Evolutionary conservation across 768 basidiomycete species (phyloP).

Genomic region (Flagelloscypha sp.): DNA sequence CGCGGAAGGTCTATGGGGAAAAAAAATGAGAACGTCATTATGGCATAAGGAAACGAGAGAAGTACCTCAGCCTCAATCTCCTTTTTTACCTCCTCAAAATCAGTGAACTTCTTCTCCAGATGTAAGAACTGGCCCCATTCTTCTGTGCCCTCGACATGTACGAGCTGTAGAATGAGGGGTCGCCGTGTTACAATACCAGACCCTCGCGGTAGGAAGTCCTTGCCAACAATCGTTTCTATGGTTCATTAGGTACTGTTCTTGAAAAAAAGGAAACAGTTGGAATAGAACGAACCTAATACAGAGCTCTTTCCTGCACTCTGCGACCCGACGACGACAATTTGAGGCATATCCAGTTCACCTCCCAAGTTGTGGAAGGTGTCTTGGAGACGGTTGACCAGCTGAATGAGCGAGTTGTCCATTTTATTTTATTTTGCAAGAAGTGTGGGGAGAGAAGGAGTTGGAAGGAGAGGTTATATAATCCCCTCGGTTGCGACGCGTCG

Average conservation of each 20-base stretch:
- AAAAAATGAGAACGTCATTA: too few species aligned
- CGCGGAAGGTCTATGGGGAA: conserved; percentile 94
- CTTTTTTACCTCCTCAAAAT: conserved; percentile 86
- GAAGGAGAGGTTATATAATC: too few species aligned
- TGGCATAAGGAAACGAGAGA: too few species aligned
- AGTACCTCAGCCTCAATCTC: conserved; percentile 99
- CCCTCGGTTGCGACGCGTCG: too few species aligned
- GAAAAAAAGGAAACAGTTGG: conserved; percentile 4
- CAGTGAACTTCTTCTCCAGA: conserved; percentile 93
- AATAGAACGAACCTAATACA: conserved; percentile 50
- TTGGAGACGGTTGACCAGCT: conserved; percentile 91
- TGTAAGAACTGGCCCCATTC: conserved; percentile 99
- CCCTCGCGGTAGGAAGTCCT: conserved; percentile 82
- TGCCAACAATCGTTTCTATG: conserved; percentile 86
- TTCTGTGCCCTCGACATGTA: conserved; percentile 84
- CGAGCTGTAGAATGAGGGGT: conserved; percentile 91
- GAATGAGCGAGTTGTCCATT: conserved; percentile 96
- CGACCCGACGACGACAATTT: conserved; percentile 79
- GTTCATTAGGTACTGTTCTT: conserved; percentile 5
- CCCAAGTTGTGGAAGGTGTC: conserved; percentile 86
- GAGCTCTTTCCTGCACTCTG: conserved; percentile 72
- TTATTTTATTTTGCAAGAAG: too few species aligned
- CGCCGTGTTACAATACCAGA: conserved; percentile 94
- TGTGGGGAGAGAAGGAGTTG: too few species aligned
- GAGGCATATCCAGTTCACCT: conserved; percentile 89